A percentile compares a stretch with the other conserved stretches of the same genome.
phyloP scores from a whole-genome alignment of 805 yeast species.

The Candida dajiaensis region DNA sequence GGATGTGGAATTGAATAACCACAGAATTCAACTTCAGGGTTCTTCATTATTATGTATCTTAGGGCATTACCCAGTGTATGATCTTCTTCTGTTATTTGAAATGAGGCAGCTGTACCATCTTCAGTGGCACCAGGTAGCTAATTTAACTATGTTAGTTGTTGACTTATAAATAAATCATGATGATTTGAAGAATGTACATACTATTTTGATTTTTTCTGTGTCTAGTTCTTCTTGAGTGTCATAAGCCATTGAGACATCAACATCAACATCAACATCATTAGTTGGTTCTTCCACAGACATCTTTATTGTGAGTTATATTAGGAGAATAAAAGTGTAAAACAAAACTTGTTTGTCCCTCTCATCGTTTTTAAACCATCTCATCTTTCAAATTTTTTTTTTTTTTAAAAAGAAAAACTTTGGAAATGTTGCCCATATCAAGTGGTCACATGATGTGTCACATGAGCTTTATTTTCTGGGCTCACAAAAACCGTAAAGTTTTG shows the following conservation, averaged over 20 bases:
- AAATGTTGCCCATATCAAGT: not conserved
- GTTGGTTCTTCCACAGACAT: conserved; percentile 22
- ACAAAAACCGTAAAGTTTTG: too few species aligned
- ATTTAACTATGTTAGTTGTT: not conserved
- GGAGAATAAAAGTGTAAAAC: too few species aligned
- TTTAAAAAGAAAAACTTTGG: not conserved
- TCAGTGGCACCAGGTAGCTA: conserved; percentile 79
- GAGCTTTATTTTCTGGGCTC: too few species aligned
- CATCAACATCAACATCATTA: conserved; percentile 21
- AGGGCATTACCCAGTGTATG: conserved; percentile 94
- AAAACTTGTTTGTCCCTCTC: too few species aligned
- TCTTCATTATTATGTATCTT: conserved; percentile 92
- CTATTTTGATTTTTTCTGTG: conserved; percentile 22
- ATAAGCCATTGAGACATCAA: conserved; percentile 24
- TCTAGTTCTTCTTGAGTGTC: conserved; percentile 21
- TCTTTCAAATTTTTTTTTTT: not conserved
- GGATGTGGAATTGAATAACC: conserved; percentile 99
- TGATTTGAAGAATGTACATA: not conserved
- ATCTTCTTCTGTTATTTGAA: conserved; percentile 89
- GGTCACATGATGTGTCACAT: not conserved
- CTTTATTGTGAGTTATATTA: too few species aligned
- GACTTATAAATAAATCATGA: not conserved
- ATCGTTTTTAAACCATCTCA: not conserved
- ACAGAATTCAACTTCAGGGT: conserved; percentile 96
- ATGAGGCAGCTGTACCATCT: conserved; percentile 92